These are phyloP conservation scores for Wallacemonas sp. DNA, from an alignment of 208 protist species.

Conservation along the genomic window DNA sequence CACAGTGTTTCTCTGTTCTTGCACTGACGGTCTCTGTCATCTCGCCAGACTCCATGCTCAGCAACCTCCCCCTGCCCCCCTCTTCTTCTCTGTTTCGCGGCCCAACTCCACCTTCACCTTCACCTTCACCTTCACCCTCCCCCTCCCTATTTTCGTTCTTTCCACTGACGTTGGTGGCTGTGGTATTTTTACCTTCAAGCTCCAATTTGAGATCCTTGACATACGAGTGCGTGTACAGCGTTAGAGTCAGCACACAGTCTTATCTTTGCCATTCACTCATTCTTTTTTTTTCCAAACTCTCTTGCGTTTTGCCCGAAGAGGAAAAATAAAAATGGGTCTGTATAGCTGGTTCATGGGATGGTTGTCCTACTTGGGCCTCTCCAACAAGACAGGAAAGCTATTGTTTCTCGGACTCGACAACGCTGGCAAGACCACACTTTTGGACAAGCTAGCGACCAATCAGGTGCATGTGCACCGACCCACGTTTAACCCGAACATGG, in stretches of 20 bases:
- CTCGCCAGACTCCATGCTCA: neutral
- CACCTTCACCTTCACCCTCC: neutral
- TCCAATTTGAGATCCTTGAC: no score
- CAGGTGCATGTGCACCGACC: conserved; percentile 90
- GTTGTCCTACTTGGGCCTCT: conserved; percentile 91
- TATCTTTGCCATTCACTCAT: neutral
- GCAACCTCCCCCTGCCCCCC: neutral
- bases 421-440: conserved; percentile 99
- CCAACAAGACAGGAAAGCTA: conserved; percentile 94
- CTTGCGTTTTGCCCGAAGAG: no score
- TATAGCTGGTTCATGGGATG: conserved; percentile 94
- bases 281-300: no score
- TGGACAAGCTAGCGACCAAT: conserved; percentile 94
- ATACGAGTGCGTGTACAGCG: no score
- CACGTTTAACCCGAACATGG: conserved; percentile 93
- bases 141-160: no score
- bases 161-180: no score
- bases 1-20: no score
- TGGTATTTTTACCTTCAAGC: no score
- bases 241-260: no score
- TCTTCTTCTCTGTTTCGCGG: neutral
- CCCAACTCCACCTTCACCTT: neutral
- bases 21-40: no score
- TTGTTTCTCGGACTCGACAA: conserved; percentile 99
- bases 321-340: conserved; percentile 73